These are phyloP conservation scores for Sporothrix luriei DNA, from an alignment of 2,329 filamentous ascomycete genomes.

Conservation along the genomic window DNA sequence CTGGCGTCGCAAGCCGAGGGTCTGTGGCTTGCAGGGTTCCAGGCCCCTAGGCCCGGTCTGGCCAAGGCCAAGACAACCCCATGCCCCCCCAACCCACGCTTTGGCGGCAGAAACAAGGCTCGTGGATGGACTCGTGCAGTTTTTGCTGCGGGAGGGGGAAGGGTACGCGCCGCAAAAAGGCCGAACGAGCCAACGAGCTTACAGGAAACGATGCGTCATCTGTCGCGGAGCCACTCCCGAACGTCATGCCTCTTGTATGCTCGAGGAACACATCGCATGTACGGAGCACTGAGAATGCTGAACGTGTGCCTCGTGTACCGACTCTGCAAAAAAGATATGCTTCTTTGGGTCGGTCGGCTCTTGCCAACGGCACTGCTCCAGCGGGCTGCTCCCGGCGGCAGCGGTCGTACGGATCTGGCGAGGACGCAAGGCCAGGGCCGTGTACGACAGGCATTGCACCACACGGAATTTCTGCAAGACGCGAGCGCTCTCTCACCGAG, in stretches of 20 bases:
- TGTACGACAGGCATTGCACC: too few relatives aligned
- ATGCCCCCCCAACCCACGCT: not conserved
- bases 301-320: too few relatives aligned
- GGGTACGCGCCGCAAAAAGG: constrained; percentile 22
- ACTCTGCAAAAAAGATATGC: not conserved
- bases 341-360: constrained; percentile 10
- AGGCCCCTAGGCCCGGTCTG: constrained; percentile 20
- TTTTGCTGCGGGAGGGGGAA: not conserved
- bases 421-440: too few relatives aligned
- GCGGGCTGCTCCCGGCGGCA: not conserved
- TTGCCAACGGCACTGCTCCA: not conserved
- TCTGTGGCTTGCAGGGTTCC: constrained; percentile 5
- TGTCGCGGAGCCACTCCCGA: not conserved
- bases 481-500: not conserved
- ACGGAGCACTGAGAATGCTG: too few relatives aligned
- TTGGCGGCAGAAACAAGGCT: not conserved
- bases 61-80: constrained; percentile 4
- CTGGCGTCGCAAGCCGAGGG: not conserved
- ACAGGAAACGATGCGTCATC: not conserved
- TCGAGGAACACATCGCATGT: not conserved
- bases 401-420: not conserved
- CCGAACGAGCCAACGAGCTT: constrained; percentile 5
- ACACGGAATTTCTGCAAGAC: not conserved
- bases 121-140: not conserved
- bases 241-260: not conserved